Evolutionary conservation across 192 early-diverging fungal species (phyloP), one percentile per base, ranked within the genome.

Genomic region (Backusella tarrabulga): DNA sequence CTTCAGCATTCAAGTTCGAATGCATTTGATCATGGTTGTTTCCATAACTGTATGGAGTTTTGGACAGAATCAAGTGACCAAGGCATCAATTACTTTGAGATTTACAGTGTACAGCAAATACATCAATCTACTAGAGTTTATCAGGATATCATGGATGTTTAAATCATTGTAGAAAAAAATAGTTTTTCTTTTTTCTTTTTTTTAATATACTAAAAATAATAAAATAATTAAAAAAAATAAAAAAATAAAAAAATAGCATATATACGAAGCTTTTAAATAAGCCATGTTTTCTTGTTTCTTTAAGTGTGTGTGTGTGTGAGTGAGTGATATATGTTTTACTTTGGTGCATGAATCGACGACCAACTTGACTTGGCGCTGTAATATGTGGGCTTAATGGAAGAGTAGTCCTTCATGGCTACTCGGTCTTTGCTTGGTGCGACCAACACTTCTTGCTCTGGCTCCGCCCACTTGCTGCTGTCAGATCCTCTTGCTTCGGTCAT

Each of bases 41-140:
- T 88, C 68, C 85, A 86, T 44, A 98, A 98, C 83, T 96, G 94
- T 75, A 56, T 93, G 2, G 93, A 93, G 15, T 98, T 98, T 84
- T 97, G 95, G 88, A 85, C 91, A 9, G 71, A 83, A 7, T 88
- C 85, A 2, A 77, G 90, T 4, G 84, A 86, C 26, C 50, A 23
- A 6, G 84, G 85, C 40, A 80, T 89, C 15, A 81, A 91, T 75
- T 94, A 91, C 91, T 88, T 83, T 60, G 76, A 75, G 66, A 78
- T 90, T 17, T 87, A 86, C 69, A 84, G 85, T 72, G 82, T 84
- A 3, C 79, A 79, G 35, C 44, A 71, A 63, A 32, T 67, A n/a
- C 40, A 63, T 14, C 56, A 63, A 14, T 63, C 56, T 8, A 60
- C 9, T 50, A 50, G 46, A 26, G 2, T 23, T 23, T 60, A 60